Evolutionary conservation across 441 rosid genomes (phyloP).

Genomic region (Sinapis alba): DNA sequence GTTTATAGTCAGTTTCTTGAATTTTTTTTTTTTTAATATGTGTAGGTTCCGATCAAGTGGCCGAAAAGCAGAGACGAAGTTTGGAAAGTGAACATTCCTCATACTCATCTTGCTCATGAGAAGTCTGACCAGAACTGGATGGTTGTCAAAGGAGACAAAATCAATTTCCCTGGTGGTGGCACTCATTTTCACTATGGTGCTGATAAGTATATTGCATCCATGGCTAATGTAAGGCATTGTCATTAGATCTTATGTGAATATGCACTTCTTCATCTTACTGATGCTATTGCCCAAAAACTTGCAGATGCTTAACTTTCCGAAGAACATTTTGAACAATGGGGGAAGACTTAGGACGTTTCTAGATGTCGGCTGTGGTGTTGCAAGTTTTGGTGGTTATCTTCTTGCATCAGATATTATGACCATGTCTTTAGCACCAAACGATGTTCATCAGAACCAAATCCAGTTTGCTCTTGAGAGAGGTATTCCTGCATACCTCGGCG

Average conservation of each 20-base stretch:
- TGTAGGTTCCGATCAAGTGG: slow-evolving; percentile 96
- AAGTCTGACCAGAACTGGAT: slow-evolving; percentile 99
- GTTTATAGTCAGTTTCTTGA: not conserved
- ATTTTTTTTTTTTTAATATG: no score
- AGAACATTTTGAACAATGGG: slow-evolving; percentile 66
- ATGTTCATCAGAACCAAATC: slow-evolving; percentile 99
- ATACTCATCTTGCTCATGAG: slow-evolving; percentile 97
- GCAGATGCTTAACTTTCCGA: slow-evolving; percentile 95
- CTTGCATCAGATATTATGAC: slow-evolving; percentile 79
- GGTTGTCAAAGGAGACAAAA: slow-evolving; percentile 96
- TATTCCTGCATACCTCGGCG: slow-evolving; percentile 96
- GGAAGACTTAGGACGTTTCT: slow-evolving; percentile 83
- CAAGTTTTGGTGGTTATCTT: slow-evolving; percentile 96
- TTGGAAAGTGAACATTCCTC: slow-evolving; percentile 98
- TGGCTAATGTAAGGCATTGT: slow-evolving; percentile 77
- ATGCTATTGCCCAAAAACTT: not conserved
- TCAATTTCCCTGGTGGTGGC: slow-evolving; percentile 97
- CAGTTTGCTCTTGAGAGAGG: slow-evolving; percentile 99
- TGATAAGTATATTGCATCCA: slow-evolving; percentile 90
- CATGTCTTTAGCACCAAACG: slow-evolving; percentile 96
- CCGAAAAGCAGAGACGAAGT: slow-evolving; percentile 99
- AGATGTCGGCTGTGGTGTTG: slow-evolving; percentile 99
- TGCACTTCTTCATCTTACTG: not conserved
- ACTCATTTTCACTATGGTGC: slow-evolving; percentile 99
- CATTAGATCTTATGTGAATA: not conserved